A percentile compares a stretch with the other conserved stretches of the same genome.
Conservation (phyloP, 176 grass and related monocot genomes). For the Cymbopogon citratus region DNA sequence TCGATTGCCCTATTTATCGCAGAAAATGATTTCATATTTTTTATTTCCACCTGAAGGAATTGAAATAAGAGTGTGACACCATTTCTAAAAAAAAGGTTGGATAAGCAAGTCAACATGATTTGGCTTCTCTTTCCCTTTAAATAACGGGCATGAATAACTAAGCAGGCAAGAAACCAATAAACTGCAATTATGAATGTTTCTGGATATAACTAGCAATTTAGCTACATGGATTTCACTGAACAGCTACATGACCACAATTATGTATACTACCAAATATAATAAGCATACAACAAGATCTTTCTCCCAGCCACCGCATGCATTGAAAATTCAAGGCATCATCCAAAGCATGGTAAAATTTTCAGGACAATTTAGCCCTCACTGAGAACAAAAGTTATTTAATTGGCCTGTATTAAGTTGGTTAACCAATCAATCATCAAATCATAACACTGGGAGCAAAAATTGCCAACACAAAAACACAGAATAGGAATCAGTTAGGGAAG, state of each 20-base stretch:
- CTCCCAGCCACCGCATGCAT: not conserved
- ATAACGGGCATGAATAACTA: not conserved
- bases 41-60: slow-evolving; percentile 74
- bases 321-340: not conserved
- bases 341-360: not conserved
- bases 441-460: not conserved
- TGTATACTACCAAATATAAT: not conserved
- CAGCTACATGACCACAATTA: not conserved
- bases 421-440: not conserved
- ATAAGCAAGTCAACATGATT: not conserved
- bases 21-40: slow-evolving; percentile 95
- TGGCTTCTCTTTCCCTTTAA: not conserved
- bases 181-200: not conserved
- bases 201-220: not conserved
- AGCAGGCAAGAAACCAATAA: not conserved
- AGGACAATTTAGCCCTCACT: not conserved
- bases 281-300: not conserved
- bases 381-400: not conserved
- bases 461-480: not conserved
- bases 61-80: slow-evolving; percentile 15
- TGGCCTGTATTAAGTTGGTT: not conserved
- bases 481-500: not conserved
- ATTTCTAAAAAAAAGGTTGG: not conserved
- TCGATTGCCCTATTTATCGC: slow-evolving; percentile 87
- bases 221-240: not conserved